These are phyloP conservation scores for Auricularia sp. DNA, from an alignment of 768 basidiomycete genomes.

Conservation along the genomic window DNA sequence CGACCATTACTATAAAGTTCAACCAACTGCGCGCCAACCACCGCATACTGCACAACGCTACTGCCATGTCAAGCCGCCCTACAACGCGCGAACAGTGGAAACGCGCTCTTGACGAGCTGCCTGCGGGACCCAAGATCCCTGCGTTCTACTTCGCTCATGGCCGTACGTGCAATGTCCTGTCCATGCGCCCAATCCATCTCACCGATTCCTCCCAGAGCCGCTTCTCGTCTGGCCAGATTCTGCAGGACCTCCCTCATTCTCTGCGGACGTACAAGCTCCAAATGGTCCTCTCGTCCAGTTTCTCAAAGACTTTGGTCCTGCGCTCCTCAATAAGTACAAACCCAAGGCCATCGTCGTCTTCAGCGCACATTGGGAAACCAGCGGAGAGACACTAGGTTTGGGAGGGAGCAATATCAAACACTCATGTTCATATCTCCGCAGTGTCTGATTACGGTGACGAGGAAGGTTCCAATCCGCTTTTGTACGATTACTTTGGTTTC, in stretches of 20 bases:
- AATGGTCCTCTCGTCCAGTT: constrained; percentile 48
- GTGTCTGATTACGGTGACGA: constrained; percentile 71
- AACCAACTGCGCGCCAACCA: too few relatives aligned
- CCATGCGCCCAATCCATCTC: background rate
- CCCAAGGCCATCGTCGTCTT: constrained; percentile 75
- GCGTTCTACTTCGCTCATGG: constrained; percentile 72
- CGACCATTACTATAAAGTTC: too few relatives aligned
- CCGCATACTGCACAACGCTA: background rate
- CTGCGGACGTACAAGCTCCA: constrained; percentile 29
- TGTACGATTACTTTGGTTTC: constrained; percentile 71
- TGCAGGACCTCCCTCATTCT: background rate
- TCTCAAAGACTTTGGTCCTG: constrained; percentile 54
- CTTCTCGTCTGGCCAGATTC: constrained; percentile 32
- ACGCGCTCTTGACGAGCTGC: constrained; percentile 43
- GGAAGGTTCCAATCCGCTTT: constrained; percentile 40
- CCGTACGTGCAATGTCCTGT: constrained; percentile 19
- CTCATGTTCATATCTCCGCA: constrained; percentile 14
- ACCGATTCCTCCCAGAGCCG: constrained; percentile 19
- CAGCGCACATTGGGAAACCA: constrained; percentile 75
- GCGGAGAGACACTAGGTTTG: constrained; percentile 45
- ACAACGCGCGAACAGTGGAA: constrained; percentile 37
- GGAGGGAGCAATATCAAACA: background rate
- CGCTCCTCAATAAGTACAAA: constrained; percentile 55
- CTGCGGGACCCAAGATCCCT: constrained; percentile 52
- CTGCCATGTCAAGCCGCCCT: constrained; percentile 10